Base-by-base conservation (phyloP, 257 asterid genomes). In the Petunia secreta region DNA sequence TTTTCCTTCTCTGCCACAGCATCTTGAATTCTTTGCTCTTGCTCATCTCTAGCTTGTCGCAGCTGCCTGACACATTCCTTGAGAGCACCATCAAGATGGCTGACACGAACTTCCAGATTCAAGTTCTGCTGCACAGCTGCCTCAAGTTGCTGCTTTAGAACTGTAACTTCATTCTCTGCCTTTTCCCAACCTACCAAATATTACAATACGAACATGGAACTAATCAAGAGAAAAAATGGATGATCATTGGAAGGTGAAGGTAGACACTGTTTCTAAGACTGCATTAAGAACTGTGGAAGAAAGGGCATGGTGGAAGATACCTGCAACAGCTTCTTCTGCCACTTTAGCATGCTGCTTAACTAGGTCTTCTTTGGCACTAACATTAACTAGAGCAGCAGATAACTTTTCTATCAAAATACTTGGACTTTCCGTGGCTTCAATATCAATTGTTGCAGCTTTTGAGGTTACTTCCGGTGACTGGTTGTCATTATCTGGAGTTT, bases 261-360 rank as follows among this genome's bases (percentile, higher is more conserved):
- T 36, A 50, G 62, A 73, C 62, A 46, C 10, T 25, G 34, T 50
- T 73, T 73, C 13, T 50, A 73, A 34, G 59, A 69, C 1, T 4
- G 57, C 41, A 69, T 46, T 46, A 0, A 69, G 15, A 41, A 36
- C 54, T 58, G 78, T 5, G 77, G 53, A 55, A 46, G 34, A 37
- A 50, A 53, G 4, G 39, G 10, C n/a, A 38, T 14, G 44, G 76
- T 15, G 52, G 14, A 4, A 25, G 36, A 7, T 89, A 93, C 97
- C 95, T 81, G 92, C 96, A 37, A 93, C 95, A 85, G 97, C 97
- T 88, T 93, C 97, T 89, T 91, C 97, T 39, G 97, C 97, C 59
- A 93, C 95, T 85, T 90, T 93, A 14, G 91, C 87, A 74, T 93
- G 97, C 85, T 93, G 97, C 85, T 93, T 93, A 81, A 91, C 97